Base-by-base conservation (phyloP, 345 rosid species). In the Microthlaspi erraticum region DNA sequence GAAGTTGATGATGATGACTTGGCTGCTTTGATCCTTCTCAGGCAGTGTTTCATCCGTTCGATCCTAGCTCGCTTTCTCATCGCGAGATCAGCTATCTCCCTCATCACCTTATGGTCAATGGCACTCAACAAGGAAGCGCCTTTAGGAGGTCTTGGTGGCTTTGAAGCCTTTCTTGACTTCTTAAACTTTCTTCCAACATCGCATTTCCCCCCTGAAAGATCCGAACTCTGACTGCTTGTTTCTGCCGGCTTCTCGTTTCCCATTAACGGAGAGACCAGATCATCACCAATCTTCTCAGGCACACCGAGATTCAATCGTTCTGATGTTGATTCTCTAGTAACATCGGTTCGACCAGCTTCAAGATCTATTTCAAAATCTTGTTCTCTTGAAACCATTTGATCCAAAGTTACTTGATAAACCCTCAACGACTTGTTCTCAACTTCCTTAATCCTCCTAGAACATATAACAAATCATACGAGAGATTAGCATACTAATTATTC, bases 111-210 rank as follows among this genome's bases (percentile, higher is more conserved):
- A 70, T 83, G 89, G 77, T 93, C 98, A 14, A 83, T 89, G 23
- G 83, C 88, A 85, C 81, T 87, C 60, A 91, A 64, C 60, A 91
- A 64, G 52, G 80, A 69, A 32, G 92, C 92, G 49, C 88, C 83
- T 73, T 81, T 89, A 1, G 97, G 97, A 44, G 97, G 96, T 42
- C 88, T 76, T 0, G 98, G 98, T 50, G 98, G 98, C 79, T 84
- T 91, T 34, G 92, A 80, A 78, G 96, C 82, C 72, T 82, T 84
- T 77, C 87, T 83, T 13, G 67, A 60, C 55, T 83, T 82, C 68
- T 81, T 81, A 31, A 66, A 58, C 58, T 86, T 84, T 26, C 55
- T 84, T 32, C 55, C 88, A 67, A 55, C 81, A 39, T 62, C 82
- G 1, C 46, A 51, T 57, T 70, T 77, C 10, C 18, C 23, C 33